Percentiles rank a stretch among this genome's conserved stretches.
Conservation (phyloP, 805 yeast species). For the Wickerhamomyces queroliae region DNA sequence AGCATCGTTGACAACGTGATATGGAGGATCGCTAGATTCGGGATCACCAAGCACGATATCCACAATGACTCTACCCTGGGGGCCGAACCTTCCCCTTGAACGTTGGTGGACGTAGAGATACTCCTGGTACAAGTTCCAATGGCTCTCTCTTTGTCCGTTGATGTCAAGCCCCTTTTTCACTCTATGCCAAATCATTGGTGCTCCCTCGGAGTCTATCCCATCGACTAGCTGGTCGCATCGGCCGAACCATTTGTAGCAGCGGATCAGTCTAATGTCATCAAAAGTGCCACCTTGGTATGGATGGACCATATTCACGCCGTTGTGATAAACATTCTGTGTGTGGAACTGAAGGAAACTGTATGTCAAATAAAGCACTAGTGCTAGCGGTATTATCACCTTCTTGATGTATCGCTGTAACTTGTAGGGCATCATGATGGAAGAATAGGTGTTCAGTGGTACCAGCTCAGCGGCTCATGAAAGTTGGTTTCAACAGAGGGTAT, state of each 20-base stretch:
- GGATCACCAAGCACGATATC: slow-evolving; percentile 39
- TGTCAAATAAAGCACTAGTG: slow-evolving; percentile 7
- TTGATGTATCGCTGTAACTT: background rate
- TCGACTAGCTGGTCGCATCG: slow-evolving; percentile 21
- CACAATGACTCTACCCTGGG: slow-evolving; percentile 27
- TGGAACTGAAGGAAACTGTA: slow-evolving; percentile 14
- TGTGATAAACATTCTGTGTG: slow-evolving; percentile 15
- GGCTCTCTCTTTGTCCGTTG: slow-evolving; percentile 10
- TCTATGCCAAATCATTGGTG: slow-evolving; percentile 19
- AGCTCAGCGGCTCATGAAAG: too few relatives aligned
- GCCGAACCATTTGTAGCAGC: slow-evolving; percentile 26
- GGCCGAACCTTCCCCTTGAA: slow-evolving; percentile 5
- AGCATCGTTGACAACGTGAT: slow-evolving; percentile 30
- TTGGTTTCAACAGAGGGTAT: too few relatives aligned
- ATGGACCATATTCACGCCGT: slow-evolving; percentile 7
- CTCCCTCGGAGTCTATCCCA: background rate
- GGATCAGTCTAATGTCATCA: slow-evolving; percentile 23
- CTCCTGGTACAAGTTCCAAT: slow-evolving; percentile 17
- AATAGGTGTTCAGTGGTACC: too few relatives aligned
- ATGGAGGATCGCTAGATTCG: slow-evolving; percentile 28
- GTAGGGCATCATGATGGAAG: background rate
- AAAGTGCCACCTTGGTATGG: slow-evolving; percentile 25
- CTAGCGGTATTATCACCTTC: slow-evolving; percentile 13
- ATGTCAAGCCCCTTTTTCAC: slow-evolving; percentile 20
- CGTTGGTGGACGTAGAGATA: slow-evolving; percentile 23